phyloP scores from a whole-genome alignment of 2,329 filamentous ascomycete species.

The Leptographium procerum region DNA sequence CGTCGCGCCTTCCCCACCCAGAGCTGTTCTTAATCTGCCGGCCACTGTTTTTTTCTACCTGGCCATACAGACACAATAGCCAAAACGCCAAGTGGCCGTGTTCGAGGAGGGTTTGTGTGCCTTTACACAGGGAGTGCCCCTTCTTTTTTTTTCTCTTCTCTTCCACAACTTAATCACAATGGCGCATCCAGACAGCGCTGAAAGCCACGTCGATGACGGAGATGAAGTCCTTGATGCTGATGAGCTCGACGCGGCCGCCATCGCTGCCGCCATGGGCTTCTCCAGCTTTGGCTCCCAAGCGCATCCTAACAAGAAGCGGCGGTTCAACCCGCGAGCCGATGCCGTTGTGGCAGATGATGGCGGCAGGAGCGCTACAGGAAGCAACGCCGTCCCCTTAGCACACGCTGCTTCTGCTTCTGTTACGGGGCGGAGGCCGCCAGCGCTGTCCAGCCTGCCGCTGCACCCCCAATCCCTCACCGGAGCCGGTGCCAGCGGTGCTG shows the following conservation, averaged over 20 bases:
- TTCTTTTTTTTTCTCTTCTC: too few species aligned
- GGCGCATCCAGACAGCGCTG: background rate
- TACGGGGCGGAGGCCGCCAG: background rate
- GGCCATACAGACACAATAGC: background rate
- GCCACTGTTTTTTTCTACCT: background rate
- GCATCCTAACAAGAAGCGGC: slow-evolving; percentile 51
- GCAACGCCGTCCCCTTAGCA: too few species aligned
- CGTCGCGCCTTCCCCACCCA: too few species aligned
- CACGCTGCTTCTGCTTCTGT: background rate
- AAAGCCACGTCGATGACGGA: background rate
- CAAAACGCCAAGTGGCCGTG: background rate
- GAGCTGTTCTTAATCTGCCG: background rate
- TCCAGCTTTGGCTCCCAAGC: slow-evolving; percentile 52
- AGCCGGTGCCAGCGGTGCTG: background rate
- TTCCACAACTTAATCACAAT: background rate
- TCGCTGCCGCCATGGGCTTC: slow-evolving; percentile 64
- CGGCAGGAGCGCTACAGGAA: background rate
- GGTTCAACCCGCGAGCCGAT: slow-evolving; percentile 47
- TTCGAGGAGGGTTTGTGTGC: background rate
- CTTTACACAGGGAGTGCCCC: too few species aligned
- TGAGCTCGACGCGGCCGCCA: slow-evolving; percentile 34
- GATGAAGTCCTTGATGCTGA: slow-evolving; percentile 9
- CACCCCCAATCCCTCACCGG: slow-evolving; percentile 3
- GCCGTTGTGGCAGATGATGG: slow-evolving; percentile 27
- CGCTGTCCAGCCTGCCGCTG: slow-evolving; percentile 6